Evolutionary conservation across 495 filamentous ascomycete species (phyloP).

Genomic region (Evernia prunastri): DNA sequence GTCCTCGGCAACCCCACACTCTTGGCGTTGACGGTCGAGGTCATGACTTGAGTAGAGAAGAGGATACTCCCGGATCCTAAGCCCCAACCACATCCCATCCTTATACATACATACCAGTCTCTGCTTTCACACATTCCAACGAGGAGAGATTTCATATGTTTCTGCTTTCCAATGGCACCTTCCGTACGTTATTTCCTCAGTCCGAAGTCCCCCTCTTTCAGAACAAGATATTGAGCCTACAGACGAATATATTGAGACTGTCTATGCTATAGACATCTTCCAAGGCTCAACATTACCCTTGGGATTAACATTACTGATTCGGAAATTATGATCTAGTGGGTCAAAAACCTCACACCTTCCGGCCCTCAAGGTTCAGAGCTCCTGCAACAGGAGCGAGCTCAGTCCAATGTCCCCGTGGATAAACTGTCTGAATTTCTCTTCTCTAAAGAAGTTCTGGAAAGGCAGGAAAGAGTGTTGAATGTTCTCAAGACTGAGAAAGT

Average conservation of each 20-base stretch:
- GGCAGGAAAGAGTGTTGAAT: constrained; percentile 47
- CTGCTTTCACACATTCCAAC: neutral
- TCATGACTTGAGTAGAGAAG: no score
- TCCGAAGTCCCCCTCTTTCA: neutral
- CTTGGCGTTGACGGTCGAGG: neutral
- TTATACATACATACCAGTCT: neutral
- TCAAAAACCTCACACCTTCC: constrained; percentile 55
- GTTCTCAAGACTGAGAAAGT: constrained; percentile 54
- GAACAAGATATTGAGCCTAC: neutral
- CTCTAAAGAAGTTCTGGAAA: constrained; percentile 48
- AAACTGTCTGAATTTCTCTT: constrained; percentile 56
- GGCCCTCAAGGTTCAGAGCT: constrained; percentile 55
- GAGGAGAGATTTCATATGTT: no score
- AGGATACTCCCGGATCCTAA: no score
- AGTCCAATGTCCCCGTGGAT: constrained; percentile 53
- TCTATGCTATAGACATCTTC: constrained; percentile 6
- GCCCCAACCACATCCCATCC: neutral
- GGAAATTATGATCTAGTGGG: constrained; percentile 37
- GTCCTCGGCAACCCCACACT: neutral
- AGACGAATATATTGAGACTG: neutral
- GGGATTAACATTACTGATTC: constrained; percentile 12
- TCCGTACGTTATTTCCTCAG: neutral
- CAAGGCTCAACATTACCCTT: constrained; percentile 29
- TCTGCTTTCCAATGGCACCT: neutral
- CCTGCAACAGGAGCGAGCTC: constrained; percentile 51